Evolutionary conservation across 129 eudicot genomes (phyloP).

Genomic region (Ambrosia artemisiifolia): DNA sequence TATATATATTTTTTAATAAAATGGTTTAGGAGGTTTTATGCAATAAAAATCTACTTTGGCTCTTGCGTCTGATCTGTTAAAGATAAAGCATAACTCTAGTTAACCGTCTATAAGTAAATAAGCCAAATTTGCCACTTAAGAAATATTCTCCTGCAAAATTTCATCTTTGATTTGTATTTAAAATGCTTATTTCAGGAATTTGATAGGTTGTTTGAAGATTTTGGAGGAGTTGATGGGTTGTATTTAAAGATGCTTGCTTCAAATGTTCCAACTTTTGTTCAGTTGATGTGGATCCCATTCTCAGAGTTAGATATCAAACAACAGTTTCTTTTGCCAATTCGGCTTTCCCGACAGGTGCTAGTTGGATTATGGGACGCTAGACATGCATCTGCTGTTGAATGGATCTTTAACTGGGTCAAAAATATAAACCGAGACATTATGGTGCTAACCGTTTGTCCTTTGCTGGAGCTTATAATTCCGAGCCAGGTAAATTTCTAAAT

Average conservation of each 20-base stretch:
- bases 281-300: constrained; percentile 87
- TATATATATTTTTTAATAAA: neutral
- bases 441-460: constrained; percentile 54
- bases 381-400: constrained; percentile 27
- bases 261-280: constrained; percentile 63
- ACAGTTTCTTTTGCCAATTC: constrained; percentile 48
- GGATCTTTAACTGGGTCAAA: constrained; percentile 28
- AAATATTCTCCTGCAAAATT: constrained; percentile 7
- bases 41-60: neutral
- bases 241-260: constrained; percentile 78
- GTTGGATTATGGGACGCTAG: constrained; percentile 46
- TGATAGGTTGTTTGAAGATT: constrained; percentile 70
- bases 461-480: constrained; percentile 58
- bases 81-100: neutral
- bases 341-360: constrained; percentile 38
- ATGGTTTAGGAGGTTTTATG: neutral
- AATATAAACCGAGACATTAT: constrained; percentile 49
- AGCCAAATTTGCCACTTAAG: constrained; percentile 9
- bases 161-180: constrained; percentile 17
- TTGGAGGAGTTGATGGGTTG: constrained; percentile 85
- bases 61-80: neutral
- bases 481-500: constrained; percentile 41
- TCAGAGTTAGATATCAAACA: constrained; percentile 60
- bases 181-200: constrained; percentile 51
- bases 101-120: neutral